Evolutionary conservation across 1,139 yeast species (phyloP).

Genomic region (Candida albicans): DNA sequence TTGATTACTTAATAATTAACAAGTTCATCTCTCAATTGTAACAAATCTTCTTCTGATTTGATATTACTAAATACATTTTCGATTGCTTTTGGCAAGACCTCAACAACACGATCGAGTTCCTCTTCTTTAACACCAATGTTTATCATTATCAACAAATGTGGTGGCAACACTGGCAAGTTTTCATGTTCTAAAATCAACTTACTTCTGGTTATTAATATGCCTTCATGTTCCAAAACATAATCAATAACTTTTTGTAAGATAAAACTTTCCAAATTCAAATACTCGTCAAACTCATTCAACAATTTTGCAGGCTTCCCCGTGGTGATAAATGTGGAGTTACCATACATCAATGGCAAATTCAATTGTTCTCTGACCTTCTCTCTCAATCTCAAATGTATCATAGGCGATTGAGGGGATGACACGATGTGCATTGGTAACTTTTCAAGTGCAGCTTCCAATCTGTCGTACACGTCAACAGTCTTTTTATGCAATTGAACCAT

Average conservation of each 20-base stretch:
- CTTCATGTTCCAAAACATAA: constrained; percentile 45
- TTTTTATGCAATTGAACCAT: constrained; percentile 29
- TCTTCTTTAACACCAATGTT: constrained; percentile 52
- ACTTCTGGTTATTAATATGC: constrained; percentile 67
- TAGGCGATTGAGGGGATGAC: constrained; percentile 64
- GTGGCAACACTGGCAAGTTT: constrained; percentile 65
- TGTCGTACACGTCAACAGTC: constrained; percentile 20
- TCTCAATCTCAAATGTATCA: constrained; percentile 59
- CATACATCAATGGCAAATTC: constrained; percentile 50
- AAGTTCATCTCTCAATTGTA: constrained; percentile 22
- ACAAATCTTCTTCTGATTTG: constrained; percentile 19
- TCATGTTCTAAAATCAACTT: constrained; percentile 74
- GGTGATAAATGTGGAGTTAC: constrained; percentile 37
- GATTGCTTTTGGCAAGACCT: constrained; percentile 19
- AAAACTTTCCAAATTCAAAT: constrained; percentile 59
- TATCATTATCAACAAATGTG: constrained; percentile 64
- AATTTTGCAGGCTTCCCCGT: constrained; percentile 40
- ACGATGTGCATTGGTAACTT: constrained; percentile 46
- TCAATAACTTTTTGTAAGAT: constrained; percentile 67
- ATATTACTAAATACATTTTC: constrained; percentile 19
- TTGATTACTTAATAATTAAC: constrained; percentile 8
- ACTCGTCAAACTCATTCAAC: constrained; percentile 38
- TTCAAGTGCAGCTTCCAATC: constrained; percentile 17
- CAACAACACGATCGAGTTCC: constrained; percentile 45
- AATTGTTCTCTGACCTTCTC: constrained; percentile 43